Evolutionary conservation across 108 stramenopile genomes (phyloP).

Genomic region (Cyclotella sp.): DNA sequence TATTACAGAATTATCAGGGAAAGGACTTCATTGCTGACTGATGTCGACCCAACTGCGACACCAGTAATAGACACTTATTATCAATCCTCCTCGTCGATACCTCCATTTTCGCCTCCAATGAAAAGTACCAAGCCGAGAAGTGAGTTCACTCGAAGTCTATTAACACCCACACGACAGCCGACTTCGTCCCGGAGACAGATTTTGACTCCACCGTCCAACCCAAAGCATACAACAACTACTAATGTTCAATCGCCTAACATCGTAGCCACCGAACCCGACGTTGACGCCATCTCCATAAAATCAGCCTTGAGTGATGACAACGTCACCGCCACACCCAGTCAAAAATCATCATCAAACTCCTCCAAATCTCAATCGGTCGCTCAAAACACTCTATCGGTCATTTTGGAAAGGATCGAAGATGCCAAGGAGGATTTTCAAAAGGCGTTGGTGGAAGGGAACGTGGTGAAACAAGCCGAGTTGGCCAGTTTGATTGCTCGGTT

Average conservation of each 20-base stretch:
- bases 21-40: not conserved
- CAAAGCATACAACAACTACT: not conserved
- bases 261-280: not conserved
- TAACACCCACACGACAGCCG: not conserved
- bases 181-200: not conserved
- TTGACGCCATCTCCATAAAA: not conserved
- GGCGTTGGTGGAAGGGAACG: slow-evolving; percentile 23
- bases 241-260: not conserved
- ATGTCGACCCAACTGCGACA: not conserved
- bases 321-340: not conserved
- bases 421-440: slow-evolving; percentile 27
- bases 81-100: not conserved
- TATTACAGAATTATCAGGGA: slow-evolving; percentile 9
- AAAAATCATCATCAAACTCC: not conserved
- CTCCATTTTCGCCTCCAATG: slow-evolving; percentile 6
- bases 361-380: slow-evolving; percentile 9
- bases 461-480: slow-evolving; percentile 23
- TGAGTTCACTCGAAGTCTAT: not conserved
- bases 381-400: slow-evolving; percentile 8
- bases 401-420: slow-evolving; percentile 23
- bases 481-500: slow-evolving; percentile 28
- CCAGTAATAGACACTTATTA: not conserved
- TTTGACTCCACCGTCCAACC: slow-evolving; percentile 7
- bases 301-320: not conserved
- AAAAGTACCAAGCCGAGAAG: not conserved